Evolutionary conservation across 495 filamentous ascomycete genomes (phyloP).

Genomic region (Polyplosphaeria fusca): DNA sequence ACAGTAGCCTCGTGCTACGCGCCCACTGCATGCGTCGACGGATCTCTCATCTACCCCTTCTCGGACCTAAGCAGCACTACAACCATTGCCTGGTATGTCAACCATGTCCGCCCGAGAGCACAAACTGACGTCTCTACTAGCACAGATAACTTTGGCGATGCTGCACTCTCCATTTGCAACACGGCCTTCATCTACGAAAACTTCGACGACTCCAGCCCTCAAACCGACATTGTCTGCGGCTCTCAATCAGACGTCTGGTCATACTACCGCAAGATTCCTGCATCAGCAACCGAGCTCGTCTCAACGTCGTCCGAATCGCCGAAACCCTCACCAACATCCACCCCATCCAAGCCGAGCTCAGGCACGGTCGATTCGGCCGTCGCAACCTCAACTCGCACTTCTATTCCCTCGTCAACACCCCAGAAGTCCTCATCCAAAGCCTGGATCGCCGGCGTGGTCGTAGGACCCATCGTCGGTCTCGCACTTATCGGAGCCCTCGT

Average conservation of each 20-base stretch:
- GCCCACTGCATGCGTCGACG: conserved; percentile 19
- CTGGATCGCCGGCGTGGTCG: conserved; percentile 27
- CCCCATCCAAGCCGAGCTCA: too few species aligned
- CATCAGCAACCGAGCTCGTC: conserved; percentile 2
- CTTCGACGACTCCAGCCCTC: conserved; percentile 14
- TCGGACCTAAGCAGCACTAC: conserved; percentile 4
- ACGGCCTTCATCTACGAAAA: conserved; percentile 27
- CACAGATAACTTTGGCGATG: conserved; percentile 18
- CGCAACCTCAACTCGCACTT: background rate
- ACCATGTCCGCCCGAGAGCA: background rate
- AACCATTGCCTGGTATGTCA: conserved; percentile 26
- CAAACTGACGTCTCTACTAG: conserved; percentile 2
- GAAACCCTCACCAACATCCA: background rate
- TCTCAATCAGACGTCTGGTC: conserved; percentile 10
- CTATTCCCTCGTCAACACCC: too few species aligned
- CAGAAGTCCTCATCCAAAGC: conserved; percentile 18
- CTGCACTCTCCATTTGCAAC: conserved; percentile 17
- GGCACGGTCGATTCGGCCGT: background rate
- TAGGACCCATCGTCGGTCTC: conserved; percentile 17
- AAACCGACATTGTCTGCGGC: conserved; percentile 27
- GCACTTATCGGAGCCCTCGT: conserved; percentile 21
- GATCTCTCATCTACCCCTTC: conserved; percentile 26
- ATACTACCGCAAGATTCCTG: conserved; percentile 21
- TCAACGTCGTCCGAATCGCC: background rate
- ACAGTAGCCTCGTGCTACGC: conserved; percentile 19